Evolutionary conservation across 2,329 filamentous ascomycete genomes (phyloP), one percentile per base, ranked within the genome.

Genomic region (Rhexocercosporidium sp.): DNA sequence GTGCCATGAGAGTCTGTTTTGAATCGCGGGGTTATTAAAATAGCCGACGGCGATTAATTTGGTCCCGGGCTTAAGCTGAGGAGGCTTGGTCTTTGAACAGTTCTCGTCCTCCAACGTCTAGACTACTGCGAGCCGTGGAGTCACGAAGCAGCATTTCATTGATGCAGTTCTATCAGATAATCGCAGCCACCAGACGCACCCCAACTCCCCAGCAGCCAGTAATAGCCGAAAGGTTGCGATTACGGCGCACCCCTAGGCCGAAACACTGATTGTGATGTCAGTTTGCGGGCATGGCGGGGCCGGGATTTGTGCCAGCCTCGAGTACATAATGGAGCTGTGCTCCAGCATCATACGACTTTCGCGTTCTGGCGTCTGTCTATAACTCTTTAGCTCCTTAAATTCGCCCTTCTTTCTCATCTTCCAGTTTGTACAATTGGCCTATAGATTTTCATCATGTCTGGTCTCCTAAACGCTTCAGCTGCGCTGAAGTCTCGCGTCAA

Each of bases 401-500:
- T 11, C 57, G 34, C 59, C 51, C 16, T 41, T 53, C 11, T 49
- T 53, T 60, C 25, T 47, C 57, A 25, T 65, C 51, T 12, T 53
- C 60, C 27, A 31, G 25, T 37, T 62, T 31, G 20, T 51, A 25
- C 56, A 60, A 60, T 65, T 66, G 54, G 44, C 22, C 25, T 16
- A 47, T 20, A 20, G 5, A 3, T 46, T 59, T 39, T 60, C 34
- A 67, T 46, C 20, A 76, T 75, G 75, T 71, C 74, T 31, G 72
- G 71, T 60, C 64, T 49, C 39, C 67, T 77, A 37, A 72, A 65
- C 66, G 76, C 76, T 66, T 78, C 76, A 34, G 75, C 75, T 54
- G 86, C 92, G 67, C 84, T 97, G 76, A 92, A 90, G 82, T 87
- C 89, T 75, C 90, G 93, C 74, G 85, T 96, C 70, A 84, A 89